Conservation (phyloP, 2,329 filamentous ascomycete genomes). For the Laburnicola sp. region DNA sequence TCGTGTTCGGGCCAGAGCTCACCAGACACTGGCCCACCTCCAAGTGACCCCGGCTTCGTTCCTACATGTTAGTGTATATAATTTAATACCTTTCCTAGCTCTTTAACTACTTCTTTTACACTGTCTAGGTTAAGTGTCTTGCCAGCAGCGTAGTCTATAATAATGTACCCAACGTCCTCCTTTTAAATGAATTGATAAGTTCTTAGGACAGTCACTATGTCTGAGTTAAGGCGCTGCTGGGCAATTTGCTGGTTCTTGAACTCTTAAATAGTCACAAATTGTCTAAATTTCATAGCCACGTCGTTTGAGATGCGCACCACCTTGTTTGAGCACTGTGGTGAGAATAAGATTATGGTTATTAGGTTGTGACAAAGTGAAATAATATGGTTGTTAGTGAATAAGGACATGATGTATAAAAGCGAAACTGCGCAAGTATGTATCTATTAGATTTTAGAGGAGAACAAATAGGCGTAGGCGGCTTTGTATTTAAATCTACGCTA, state of each 20-base stretch:
- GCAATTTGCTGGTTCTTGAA: constrained; percentile 8
- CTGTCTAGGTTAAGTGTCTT: constrained; percentile 4
- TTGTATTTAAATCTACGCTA: no score
- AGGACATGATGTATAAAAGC: not conserved
- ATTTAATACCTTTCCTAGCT: no score
- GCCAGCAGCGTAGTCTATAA: constrained; percentile 6
- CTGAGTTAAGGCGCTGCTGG: constrained; percentile 4
- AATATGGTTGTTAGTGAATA: not conserved
- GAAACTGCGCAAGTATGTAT: not conserved
- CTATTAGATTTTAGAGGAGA: not conserved
- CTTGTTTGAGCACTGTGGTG: constrained; percentile 5
- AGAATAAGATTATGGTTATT: constrained; percentile 1
- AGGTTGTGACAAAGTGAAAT: constrained; percentile 4
- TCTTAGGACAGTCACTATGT: constrained; percentile 5
- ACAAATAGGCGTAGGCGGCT: no score
- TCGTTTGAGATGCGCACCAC: constrained; percentile 4
- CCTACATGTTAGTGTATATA: constrained; percentile 1
- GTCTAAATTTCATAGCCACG: constrained; percentile 8
- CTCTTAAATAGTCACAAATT: constrained; percentile 2
- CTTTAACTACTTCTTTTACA: no score
- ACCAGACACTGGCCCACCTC: constrained; percentile 7
- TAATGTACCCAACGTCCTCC: constrained; percentile 4
- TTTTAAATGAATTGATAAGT: constrained; percentile 8
- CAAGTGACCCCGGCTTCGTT: constrained; percentile 6
- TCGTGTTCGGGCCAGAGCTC: constrained; percentile 6